phyloP scores from a whole-genome alignment of 1,284 basidiomycete species.

The Rhodotorula sp. region DNA sequence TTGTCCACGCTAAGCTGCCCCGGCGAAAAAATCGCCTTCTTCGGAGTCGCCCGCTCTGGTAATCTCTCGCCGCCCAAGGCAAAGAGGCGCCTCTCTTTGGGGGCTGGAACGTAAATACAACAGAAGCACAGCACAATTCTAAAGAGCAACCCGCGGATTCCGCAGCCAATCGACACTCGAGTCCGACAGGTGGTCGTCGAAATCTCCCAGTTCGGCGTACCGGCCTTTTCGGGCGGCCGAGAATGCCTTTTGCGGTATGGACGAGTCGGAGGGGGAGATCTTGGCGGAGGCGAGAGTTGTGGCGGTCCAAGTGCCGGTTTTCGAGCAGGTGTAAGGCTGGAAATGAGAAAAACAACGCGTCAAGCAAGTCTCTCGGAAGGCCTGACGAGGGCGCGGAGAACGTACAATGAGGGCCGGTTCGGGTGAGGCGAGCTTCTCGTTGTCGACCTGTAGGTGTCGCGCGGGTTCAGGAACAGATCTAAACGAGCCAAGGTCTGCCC shows the following conservation, averaged over 20 bases:
- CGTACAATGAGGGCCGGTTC: constrained; percentile 61
- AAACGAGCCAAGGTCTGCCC: no score
- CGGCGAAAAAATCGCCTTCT: background rate
- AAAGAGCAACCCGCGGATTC: constrained; percentile 30
- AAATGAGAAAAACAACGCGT: background rate
- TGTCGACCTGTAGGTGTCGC: constrained; percentile 56
- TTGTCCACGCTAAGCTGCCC: background rate
- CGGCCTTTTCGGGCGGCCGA: constrained; percentile 55
- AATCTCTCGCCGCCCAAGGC: no score
- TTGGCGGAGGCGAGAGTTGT: constrained; percentile 49
- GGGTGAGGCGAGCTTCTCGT: constrained; percentile 55
- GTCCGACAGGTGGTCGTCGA: constrained; percentile 73
- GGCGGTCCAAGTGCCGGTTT: constrained; percentile 9
- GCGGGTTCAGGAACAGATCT: no score
- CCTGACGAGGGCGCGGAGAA: background rate
- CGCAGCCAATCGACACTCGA: constrained; percentile 58
- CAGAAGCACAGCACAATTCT: background rate
- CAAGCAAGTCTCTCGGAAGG: background rate
- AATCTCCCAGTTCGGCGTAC: constrained; percentile 65
- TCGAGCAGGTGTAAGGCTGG: constrained; percentile 15
- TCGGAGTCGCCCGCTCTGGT: background rate
- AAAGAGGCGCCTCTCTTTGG: no score
- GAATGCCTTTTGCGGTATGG: constrained; percentile 55
- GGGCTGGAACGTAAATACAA: background rate
- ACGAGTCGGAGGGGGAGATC: constrained; percentile 51